Base-by-base conservation (phyloP, 1,284 basidiomycete genomes). In the Hortiboletus rubellus region DNA sequence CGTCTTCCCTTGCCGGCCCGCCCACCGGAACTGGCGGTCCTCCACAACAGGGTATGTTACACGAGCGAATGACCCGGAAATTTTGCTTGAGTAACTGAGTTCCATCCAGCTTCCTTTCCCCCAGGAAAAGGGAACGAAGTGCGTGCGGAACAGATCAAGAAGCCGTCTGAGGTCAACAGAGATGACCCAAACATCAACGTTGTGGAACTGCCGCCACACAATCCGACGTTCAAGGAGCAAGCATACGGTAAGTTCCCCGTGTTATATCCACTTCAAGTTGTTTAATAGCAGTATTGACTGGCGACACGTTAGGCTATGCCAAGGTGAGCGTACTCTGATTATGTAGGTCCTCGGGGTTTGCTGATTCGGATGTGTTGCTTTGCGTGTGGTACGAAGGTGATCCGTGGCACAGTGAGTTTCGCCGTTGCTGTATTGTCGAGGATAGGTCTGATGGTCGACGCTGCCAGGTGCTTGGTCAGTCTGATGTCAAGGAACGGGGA, bases 181-280 rank as follows among this genome's bases (percentile, higher is more conserved):
- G 58, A 70, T 50, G 71, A 72, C 18, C 63, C 72, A n/a, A 62
- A 65, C 30, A 46, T 58, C 55, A 62, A 68, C n/a, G 60, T 71
- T 7, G 64, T 68, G 5, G 67, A 67, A 10, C 33, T 66, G 11
- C 65, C 67, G 15, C 59, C 63, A 44, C 60, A 24, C 30, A 62
- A 60, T 41, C 73, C 76, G 27, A 73, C 79, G 17, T 82, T 82
- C 67, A 82, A 79, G 63, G 79, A 82, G 56, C 73, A 72, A 58
- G 76, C 81, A 7, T 75, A 79, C 47, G 80, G 80, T 79, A 54
- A 45, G 74, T 66, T 36, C 17, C n/a, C 37, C 9, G 47, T 46
- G 46, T 47, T 9, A n/a, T 30, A 15, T 43, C 12, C n/a, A 14
- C 22, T 10, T 36, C 10, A 7, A 14, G 37, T 46, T 47, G 22